Evolutionary conservation across 2,329 filamentous ascomycete genomes (phyloP), one percentile per base, ranked within the genome.

Genomic region (Pseudogymnoascus sp.): DNA sequence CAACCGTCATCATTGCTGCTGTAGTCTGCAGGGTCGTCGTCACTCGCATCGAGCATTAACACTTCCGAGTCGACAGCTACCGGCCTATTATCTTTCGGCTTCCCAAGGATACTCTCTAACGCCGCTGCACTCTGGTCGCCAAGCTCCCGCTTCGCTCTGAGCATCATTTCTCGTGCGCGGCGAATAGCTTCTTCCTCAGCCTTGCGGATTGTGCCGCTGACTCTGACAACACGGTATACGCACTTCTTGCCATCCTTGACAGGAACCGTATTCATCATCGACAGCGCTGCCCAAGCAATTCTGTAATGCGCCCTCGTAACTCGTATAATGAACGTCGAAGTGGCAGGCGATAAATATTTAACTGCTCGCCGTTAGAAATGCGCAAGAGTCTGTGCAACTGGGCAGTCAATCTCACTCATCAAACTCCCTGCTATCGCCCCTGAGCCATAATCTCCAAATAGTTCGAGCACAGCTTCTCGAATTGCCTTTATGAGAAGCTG

Each of bases 141-240:
- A 76, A 77, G 54, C 75, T 79, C 29, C 81, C 82, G 71, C 83
- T 67, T 83, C 62, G 88, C 86, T 31, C 85, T 83, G 47, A 89
- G 78, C 65, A 96, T 87, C 64, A 91, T 83, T 64, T 81, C 79
- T 69, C 89, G 86, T 45, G 91, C 90, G 65, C 90, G 82, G 3
- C 87, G 83, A 70, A 97, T 89, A 37, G 92, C 91, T 75, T 96
- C 93, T 73, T 96, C 87, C 75, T 97, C 93, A 2, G 86, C 88
- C 75, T 96, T 96, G 69, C 87, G 88, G 71, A 99, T 96, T 2
- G 95, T 99, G 14, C 93, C 95, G 68, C 90, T 95, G 12, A 97
- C 91, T 66, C 90, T 83, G 5, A 96, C 85, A 12, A 99, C 92
- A 54, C 88, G 86, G 67, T 96, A 89, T 1, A 93, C 87, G 71